phyloP scores from a whole-genome alignment of 2,329 filamentous ascomycete species.

The Cytospora piceae region DNA sequence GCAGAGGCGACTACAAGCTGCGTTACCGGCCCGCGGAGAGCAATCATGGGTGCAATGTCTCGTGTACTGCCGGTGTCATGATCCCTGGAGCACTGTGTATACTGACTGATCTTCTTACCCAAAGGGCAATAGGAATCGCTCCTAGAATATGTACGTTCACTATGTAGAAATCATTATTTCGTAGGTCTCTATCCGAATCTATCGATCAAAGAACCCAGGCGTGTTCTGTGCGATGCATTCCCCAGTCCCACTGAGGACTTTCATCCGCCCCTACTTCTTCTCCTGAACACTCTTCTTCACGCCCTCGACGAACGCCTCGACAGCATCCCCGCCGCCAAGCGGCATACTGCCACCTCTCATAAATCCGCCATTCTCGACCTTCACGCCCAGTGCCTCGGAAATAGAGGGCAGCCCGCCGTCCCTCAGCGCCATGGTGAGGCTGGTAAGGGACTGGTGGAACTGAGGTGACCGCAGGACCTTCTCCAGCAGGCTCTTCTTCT shows the following conservation, averaged over 20 bases:
- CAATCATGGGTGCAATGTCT: background rate
- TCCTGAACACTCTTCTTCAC: conserved; percentile 79
- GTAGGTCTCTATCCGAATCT: conserved; percentile 11
- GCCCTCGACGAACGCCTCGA: conserved; percentile 89
- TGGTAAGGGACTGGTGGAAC: conserved; percentile 83
- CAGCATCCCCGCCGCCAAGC: conserved; percentile 82
- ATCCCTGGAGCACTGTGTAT: background rate
- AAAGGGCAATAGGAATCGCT: background rate
- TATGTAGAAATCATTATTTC: conserved; percentile 1
- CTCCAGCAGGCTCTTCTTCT: conserved; percentile 81
- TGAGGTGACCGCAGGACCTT: conserved; percentile 88
- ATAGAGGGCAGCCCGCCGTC: conserved; percentile 91
- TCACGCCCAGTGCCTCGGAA: conserved; percentile 80
- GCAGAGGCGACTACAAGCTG: background rate
- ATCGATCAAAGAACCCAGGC: background rate
- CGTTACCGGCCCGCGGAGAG: background rate
- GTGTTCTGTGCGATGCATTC: background rate
- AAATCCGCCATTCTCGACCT: conserved; percentile 82
- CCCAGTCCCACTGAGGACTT: background rate
- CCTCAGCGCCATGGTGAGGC: conserved; percentile 82
- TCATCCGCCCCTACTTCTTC: conserved; percentile 41
- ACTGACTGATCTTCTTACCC: background rate
- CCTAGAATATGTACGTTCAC: background rate
- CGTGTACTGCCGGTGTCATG: background rate
- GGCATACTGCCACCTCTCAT: conserved; percentile 79